Base-by-base conservation (phyloP, 2,329 filamentous ascomycete species). In the Trichoderma breve region DNA sequence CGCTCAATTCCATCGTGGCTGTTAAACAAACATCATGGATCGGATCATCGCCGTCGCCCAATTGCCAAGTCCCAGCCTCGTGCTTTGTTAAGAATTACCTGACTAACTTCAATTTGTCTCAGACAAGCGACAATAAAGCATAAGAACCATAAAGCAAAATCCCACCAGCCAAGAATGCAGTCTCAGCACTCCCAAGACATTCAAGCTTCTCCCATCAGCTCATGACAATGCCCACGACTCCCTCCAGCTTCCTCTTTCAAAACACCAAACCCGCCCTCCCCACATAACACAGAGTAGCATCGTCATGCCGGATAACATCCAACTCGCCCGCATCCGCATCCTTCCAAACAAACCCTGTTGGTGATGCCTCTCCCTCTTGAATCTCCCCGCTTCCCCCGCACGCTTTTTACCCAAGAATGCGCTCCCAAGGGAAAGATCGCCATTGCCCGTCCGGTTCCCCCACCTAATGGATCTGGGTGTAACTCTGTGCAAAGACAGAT, bases 371-470 rank as follows among this genome's bases (percentile, higher is more conserved):
- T 51, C 55, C 24, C 57, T 18, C 14, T 58, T 60, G 34, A 32
- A 26, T 51, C 51, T 39, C 55, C 70, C 70, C 70, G 62, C 34
- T 66, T 72, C 65, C 70, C 70, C 70, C 70, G 70, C 70, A 72
- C 64, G 57, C 55, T 58, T 57, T 68, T 58, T n/a, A 39, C 43
- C 64, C 39, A 71, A 43, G 43, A 55, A 72, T 57, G 64, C 32
- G 43, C 64, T 62, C 34, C 30, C 32, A 39, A 62, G 36, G 55
- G 36, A 21, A 65, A 53, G 64, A 68, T 72, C 64, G 65, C 34
- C 64, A 51, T 62, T 39, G 39, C 58, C 47, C 21, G 21, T 34
- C 34, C 14, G 30, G 39, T 14, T 21, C 70, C 69, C 70, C 43
- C 66, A 60, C 51, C 34, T 63, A 64, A 69, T 51, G 66, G 21